These are phyloP conservation scores for Platismatia glauca DNA, from an alignment of 495 filamentous ascomycete species.

Conservation along the genomic window DNA sequence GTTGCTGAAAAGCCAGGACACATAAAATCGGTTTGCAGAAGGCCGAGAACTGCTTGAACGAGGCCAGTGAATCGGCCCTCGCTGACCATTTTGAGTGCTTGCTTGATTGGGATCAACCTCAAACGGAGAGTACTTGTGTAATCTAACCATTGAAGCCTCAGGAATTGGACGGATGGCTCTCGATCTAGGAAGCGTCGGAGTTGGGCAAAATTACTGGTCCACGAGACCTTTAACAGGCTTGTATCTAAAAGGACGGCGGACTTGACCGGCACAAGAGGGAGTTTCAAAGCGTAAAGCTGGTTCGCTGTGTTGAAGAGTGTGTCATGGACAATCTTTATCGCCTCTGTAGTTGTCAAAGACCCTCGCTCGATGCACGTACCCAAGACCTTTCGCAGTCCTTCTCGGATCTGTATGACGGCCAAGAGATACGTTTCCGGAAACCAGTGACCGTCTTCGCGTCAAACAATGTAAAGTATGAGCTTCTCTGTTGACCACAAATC, in stretches of 20 bases:
- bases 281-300: constrained; percentile 47
- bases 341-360: constrained; percentile 51
- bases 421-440: constrained; percentile 79
- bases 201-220: constrained; percentile 6
- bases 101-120: constrained; percentile 58
- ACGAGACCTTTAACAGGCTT: neutral
- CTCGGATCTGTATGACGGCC: constrained; percentile 68
- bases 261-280: constrained; percentile 7
- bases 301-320: constrained; percentile 67
- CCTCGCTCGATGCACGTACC: constrained; percentile 51
- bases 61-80: constrained; percentile 47
- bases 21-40: constrained; percentile 51
- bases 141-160: constrained; percentile 73
- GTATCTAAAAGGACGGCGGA: neutral
- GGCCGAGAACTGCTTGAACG: constrained; percentile 42
- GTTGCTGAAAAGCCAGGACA: constrained; percentile 36
- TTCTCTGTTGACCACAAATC: neutral
- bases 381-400: constrained; percentile 62
- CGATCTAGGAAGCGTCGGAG: constrained; percentile 28
- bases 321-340: constrained; percentile 46
- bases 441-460: constrained; percentile 60
- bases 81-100: constrained; percentile 50
- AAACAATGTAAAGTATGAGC: constrained; percentile 23
- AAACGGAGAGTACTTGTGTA: constrained; percentile 62
- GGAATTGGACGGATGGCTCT: constrained; percentile 40